Percentiles rank a stretch among this genome's conserved stretches.
Evolutionary conservation across 2,329 filamentous ascomycete species (phyloP).

Genomic region (Cercospora sp.): DNA sequence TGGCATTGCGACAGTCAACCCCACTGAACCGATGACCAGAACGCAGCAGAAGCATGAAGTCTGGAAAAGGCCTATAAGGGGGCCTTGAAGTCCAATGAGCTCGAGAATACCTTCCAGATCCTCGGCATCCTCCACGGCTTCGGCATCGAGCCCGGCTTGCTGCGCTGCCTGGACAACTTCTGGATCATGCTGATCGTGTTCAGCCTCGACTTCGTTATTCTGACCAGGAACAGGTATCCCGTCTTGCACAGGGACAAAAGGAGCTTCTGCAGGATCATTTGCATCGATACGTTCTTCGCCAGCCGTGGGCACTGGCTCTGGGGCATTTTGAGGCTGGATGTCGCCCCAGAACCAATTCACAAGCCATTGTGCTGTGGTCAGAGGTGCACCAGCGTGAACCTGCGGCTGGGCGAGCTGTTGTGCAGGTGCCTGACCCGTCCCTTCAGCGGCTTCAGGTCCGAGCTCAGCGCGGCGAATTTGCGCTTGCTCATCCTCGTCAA

Average conservation of each 20-base stretch:
- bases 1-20: slow-evolving; percentile 82
- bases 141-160: slow-evolving; percentile 68
- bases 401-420: background rate
- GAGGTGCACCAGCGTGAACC: background rate
- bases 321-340: slow-evolving; percentile 34
- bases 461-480: slow-evolving; percentile 9
- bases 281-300: slow-evolving; percentile 63
- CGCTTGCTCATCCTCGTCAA: background rate
- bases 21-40: slow-evolving; percentile 82
- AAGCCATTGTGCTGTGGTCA: slow-evolving; percentile 32
- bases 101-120: slow-evolving; percentile 96
- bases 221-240: slow-evolving; percentile 38
- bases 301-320: slow-evolving; percentile 43
- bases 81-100: slow-evolving; percentile 92
- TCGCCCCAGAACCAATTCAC: slow-evolving; percentile 53
- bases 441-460: slow-evolving; percentile 1
- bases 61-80: slow-evolving; percentile 83
- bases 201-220: slow-evolving; percentile 10
- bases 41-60: slow-evolving; percentile 94
- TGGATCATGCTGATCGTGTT: slow-evolving; percentile 40
- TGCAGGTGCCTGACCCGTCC: background rate
- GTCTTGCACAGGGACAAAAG: slow-evolving; percentile 52
- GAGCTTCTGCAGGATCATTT: slow-evolving; percentile 57
- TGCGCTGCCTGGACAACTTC: slow-evolving; percentile 66
- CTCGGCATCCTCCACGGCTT: slow-evolving; percentile 77